Evolutionary conservation across 2,329 filamentous ascomycete genomes (phyloP).

Genomic region (Ilyonectria mors-panacis): DNA sequence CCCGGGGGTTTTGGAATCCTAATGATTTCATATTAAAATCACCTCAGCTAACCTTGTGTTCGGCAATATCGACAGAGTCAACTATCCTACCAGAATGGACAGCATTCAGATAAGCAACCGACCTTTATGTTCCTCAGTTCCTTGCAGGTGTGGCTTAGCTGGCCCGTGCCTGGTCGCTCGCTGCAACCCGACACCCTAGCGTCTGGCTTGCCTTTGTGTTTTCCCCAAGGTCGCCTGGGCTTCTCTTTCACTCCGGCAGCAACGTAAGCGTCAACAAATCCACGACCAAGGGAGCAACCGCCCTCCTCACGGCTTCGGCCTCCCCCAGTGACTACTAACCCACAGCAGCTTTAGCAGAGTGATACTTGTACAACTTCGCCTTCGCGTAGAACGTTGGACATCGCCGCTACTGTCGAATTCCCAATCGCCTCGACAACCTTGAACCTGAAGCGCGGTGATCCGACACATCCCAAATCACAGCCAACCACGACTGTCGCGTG

Average conservation of each 20-base stretch:
- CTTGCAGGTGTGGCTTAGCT: constrained; percentile 13
- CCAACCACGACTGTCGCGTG: constrained; percentile 6
- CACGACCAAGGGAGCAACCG: constrained; percentile 48
- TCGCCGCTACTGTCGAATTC: neutral
- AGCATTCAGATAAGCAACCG: neutral
- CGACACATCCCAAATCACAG: constrained; percentile 19
- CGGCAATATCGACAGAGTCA: no score
- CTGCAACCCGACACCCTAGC: constrained; percentile 22
- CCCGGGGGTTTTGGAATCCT: no score
- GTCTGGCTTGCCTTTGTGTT: constrained; percentile 36
- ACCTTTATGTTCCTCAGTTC: neutral
- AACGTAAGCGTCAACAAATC: constrained; percentile 53
- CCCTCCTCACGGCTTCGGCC: constrained; percentile 52
- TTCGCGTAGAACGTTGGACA: constrained; percentile 3
- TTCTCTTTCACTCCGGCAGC: constrained; percentile 32
- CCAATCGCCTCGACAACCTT: constrained; percentile 10
- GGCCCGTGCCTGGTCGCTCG: constrained; percentile 35
- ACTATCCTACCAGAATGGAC: neutral
- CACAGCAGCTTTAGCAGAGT: constrained; percentile 35
- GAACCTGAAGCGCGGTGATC: constrained; percentile 1
- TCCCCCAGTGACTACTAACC: constrained; percentile 51
- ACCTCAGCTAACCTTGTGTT: no score
- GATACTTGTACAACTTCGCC: constrained; percentile 15
- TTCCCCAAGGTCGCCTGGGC: constrained; percentile 36
- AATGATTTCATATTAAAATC: no score